Percentiles rank a stretch among this genome's conserved stretches.
Conservation (phyloP, 129 eudicot genomes). For the Flaveria trinervia region DNA sequence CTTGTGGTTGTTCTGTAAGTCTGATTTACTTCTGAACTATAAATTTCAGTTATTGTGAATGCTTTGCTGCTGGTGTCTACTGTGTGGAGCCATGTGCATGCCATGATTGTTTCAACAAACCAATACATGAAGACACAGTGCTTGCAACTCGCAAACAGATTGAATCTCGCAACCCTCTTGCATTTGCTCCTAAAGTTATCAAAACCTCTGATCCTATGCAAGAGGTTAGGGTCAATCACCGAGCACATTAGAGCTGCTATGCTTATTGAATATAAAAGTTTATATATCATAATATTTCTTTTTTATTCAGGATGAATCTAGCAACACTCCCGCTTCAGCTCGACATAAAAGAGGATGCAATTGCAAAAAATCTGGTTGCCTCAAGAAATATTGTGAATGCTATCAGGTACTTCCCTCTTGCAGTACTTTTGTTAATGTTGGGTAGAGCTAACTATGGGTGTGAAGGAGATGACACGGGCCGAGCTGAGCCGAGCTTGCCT, state of each 20-base stretch:
- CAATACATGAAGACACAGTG: conserved; percentile 86
- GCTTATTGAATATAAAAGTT: not conserved
- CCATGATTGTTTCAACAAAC: conserved; percentile 91
- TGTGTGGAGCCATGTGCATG: conserved; percentile 98
- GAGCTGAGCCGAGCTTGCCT: not conserved
- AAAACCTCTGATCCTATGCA: conserved; percentile 62
- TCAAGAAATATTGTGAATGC: conserved; percentile 67
- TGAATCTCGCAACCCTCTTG: conserved; percentile 95
- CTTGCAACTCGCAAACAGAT: conserved; percentile 96
- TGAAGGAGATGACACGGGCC: not conserved
- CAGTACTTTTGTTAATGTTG: not conserved
- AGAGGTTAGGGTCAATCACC: conserved; percentile 51
- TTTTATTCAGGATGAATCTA: conserved; percentile 67
- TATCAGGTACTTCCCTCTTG: conserved; percentile 8
- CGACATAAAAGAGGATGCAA: conserved; percentile 99
- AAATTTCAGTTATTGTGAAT: conserved; percentile 84
- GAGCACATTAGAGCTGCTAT: not conserved
- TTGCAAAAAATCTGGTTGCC: conserved; percentile 96
- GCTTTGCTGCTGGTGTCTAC: conserved; percentile 98
- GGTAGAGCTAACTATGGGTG: not conserved
- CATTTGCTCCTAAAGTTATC: conserved; percentile 98
- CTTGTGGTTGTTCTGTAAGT: not conserved
- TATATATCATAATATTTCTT: conserved; percentile 12
- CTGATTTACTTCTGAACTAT: conserved; percentile 12
- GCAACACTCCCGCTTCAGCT: conserved; percentile 97